Percentiles rank a stretch among this genome's conserved stretches.
Conservation (phyloP, 176 grass and related monocot species). For the Oryza australiensis region DNA sequence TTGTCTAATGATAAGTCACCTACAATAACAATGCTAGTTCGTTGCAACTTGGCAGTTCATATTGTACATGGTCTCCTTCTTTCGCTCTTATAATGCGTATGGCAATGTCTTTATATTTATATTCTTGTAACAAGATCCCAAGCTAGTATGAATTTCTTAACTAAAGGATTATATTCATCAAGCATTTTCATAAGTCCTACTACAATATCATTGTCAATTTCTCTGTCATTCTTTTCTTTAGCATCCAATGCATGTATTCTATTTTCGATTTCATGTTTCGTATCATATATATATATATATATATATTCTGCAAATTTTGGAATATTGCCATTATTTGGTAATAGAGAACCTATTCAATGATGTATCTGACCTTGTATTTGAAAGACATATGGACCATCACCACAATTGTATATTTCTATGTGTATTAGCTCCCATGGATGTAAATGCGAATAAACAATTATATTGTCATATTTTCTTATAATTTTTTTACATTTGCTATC, state of each 20-base stretch:
- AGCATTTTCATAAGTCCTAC: neutral
- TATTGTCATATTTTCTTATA: no score
- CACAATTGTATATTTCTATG: neutral
- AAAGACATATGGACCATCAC: neutral
- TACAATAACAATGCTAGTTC: slow-evolving; percentile 5
- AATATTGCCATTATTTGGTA: neutral
- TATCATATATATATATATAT: neutral
- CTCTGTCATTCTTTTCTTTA: no score
- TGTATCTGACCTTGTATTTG: neutral
- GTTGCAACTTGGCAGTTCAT: neutral
- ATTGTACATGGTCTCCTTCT: neutral
- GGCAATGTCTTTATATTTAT: no score
- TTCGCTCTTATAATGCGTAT: neutral
- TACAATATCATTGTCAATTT: no score
- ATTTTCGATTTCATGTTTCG: neutral
- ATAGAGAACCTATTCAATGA: neutral
- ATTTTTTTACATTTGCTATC: no score
- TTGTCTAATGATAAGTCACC: neutral
- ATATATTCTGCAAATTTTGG: neutral
- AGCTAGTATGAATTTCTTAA: neutral
- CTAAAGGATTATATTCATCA: neutral
- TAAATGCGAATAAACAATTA: no score
- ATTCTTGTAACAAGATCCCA: no score
- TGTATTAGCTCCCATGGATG: neutral
- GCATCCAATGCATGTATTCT: neutral